Conservation (phyloP, 495 filamentous ascomycete species). For the Podospora appendiculata region DNA sequence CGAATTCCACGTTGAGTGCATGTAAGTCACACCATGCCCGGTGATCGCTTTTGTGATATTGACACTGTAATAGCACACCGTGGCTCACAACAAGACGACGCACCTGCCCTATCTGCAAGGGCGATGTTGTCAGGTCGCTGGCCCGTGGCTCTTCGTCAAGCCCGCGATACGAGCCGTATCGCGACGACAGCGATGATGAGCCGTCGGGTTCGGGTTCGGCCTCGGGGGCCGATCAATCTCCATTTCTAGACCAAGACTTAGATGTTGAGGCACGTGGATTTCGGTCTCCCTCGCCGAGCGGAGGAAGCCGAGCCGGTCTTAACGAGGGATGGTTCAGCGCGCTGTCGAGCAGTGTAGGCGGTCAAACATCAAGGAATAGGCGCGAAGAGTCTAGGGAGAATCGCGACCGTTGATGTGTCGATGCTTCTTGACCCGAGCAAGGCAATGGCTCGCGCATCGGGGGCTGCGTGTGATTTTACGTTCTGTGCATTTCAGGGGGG, state of each 20-base stretch:
- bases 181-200: constrained; percentile 43
- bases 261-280: not conserved
- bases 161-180: constrained; percentile 40
- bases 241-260: not conserved
- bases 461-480: not conserved
- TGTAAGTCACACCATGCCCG: constrained; percentile 55
- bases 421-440: not conserved
- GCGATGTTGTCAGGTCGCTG: constrained; percentile 71
- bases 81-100: constrained; percentile 92
- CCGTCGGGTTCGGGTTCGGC: constrained; percentile 6
- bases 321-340: constrained; percentile 1
- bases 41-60: constrained; percentile 7
- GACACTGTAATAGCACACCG: constrained; percentile 63
- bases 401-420: not conserved
- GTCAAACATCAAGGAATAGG: too few relatives aligned
- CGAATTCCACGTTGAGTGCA: constrained; percentile 97
- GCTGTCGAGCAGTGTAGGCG: not conserved
- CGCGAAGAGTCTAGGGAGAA: not conserved
- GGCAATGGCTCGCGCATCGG: not conserved
- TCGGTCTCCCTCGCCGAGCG: not conserved
- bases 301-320: not conserved
- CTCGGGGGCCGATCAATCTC: constrained; percentile 4
- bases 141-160: constrained; percentile 38
- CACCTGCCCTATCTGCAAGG: constrained; percentile 97
- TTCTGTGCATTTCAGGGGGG: not conserved